Percentiles rank a stretch among this genome's conserved stretches.
phyloP scores from a whole-genome alignment of 1,139 yeast genomes.

The Kodamaea plutei region DNA sequence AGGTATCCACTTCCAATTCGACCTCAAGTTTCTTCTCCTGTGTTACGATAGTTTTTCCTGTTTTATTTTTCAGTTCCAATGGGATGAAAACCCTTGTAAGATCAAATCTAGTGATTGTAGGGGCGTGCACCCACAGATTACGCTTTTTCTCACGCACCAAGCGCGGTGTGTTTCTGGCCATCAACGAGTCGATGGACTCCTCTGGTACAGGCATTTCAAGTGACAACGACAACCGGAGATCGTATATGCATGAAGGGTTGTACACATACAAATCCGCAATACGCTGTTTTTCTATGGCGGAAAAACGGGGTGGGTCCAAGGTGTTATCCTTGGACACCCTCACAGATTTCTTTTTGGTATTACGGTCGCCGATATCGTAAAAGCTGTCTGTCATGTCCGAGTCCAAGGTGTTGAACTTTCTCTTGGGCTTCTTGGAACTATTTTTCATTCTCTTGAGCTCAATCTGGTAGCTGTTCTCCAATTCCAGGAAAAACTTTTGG shows the following conservation, averaged over 20 bases:
- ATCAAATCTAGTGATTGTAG: slow-evolving; percentile 70
- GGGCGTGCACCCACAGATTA: slow-evolving; percentile 57
- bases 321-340: slow-evolving; percentile 61
- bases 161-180: slow-evolving; percentile 41
- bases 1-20: slow-evolving; percentile 70
- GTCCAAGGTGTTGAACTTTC: slow-evolving; percentile 40
- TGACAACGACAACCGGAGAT: slow-evolving; percentile 69
- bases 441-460: slow-evolving; percentile 23
- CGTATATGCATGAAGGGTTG: slow-evolving; percentile 76
- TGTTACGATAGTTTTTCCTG: slow-evolving; percentile 36
- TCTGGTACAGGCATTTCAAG: slow-evolving; percentile 68
- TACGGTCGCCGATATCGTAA: slow-evolving; percentile 34
- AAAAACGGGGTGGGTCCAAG: slow-evolving; percentile 59
- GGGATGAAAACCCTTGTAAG: slow-evolving; percentile 58
- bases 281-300: slow-evolving; percentile 69
- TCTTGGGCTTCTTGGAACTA: slow-evolving; percentile 23
- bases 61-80: slow-evolving; percentile 40
- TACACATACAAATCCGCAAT: slow-evolving; percentile 66
- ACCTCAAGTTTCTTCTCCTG: slow-evolving; percentile 50
- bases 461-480: slow-evolving; percentile 47
- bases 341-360: slow-evolving; percentile 56
- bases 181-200: slow-evolving; percentile 43
- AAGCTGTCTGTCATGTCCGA: slow-evolving; percentile 42
- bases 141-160: slow-evolving; percentile 62
- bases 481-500: slow-evolving; percentile 51